phyloP scores from a whole-genome alignment of 208 protist genomes.

The Leishmania aethiopica region DNA sequence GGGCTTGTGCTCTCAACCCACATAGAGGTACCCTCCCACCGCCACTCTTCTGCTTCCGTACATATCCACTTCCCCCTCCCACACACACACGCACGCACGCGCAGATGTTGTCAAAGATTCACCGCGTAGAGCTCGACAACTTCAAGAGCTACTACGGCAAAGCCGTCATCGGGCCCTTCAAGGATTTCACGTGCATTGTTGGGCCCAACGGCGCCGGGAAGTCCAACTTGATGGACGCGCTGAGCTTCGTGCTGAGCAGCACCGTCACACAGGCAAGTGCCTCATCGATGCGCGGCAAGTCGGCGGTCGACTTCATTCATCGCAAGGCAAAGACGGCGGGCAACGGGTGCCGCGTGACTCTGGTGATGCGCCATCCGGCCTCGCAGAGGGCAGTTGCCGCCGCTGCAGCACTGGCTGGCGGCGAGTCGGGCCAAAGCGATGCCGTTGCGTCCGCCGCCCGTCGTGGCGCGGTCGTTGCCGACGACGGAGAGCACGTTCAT shows the following conservation, averaged over 20 bases:
- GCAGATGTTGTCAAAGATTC: conserved; percentile 71
- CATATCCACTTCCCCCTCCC: not conserved
- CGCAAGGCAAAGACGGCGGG: conserved; percentile 50
- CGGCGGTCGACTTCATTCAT: conserved; percentile 94
- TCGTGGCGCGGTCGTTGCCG: conserved; percentile 6
- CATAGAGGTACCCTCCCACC: not conserved
- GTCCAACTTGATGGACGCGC: conserved; percentile 99
- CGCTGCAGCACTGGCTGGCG: conserved; percentile 3
- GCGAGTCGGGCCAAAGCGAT: not conserved
- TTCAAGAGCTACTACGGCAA: conserved; percentile 99
- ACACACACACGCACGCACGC: conserved; percentile 9
- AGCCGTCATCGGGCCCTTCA: conserved; percentile 96
- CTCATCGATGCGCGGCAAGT: conserved; percentile 74
- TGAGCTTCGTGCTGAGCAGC: conserved; percentile 97
- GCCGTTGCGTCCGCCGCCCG: not conserved
- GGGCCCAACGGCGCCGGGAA: conserved; percentile 99
- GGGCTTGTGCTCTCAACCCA: not conserved
- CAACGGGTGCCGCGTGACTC: conserved; percentile 68
- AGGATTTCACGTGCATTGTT: conserved; percentile 98
- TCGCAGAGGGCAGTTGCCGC: not conserved
- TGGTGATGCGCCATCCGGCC: conserved; percentile 65
- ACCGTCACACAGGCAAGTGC: conserved; percentile 38
- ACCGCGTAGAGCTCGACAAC: conserved; percentile 96
- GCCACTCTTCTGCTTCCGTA: not conserved
- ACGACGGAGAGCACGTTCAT: conserved; percentile 8